These are phyloP conservation scores for Erythrophleum ivorense DNA, from an alignment of 331 rosid genomes.

Conservation along the genomic window DNA sequence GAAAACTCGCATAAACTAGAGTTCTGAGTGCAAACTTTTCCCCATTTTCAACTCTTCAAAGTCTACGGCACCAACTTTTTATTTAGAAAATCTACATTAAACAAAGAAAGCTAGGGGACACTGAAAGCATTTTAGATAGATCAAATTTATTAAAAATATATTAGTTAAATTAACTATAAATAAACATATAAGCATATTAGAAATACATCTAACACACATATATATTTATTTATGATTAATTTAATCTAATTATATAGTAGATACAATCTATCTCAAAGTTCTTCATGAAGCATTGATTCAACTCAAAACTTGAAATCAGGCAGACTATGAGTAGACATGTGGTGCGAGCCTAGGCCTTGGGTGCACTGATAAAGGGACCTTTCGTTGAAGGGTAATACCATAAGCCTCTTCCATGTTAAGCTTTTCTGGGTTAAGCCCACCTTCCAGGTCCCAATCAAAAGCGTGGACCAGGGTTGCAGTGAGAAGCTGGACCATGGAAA, in stretches of 20 bases:
- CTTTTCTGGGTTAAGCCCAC: slow-evolving; percentile 49
- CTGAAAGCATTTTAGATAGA: neutral
- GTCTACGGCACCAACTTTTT: neutral
- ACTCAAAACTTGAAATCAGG: neutral
- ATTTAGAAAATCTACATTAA: neutral
- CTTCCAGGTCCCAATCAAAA: slow-evolving; percentile 57
- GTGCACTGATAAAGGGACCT: slow-evolving; percentile 51
- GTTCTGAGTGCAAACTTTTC: too few relatives aligned
- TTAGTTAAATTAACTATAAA: too few relatives aligned
- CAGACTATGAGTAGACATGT: slow-evolving; percentile 20
- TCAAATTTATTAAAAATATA: too few relatives aligned
- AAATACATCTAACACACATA: too few relatives aligned
- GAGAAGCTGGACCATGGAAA: slow-evolving; percentile 36
- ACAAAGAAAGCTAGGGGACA: slow-evolving; percentile 37
- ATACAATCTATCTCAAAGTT: too few relatives aligned
- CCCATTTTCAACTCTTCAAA: too few relatives aligned
- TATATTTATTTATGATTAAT: too few relatives aligned
- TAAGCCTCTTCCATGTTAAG: slow-evolving; percentile 77
- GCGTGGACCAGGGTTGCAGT: slow-evolving; percentile 68
- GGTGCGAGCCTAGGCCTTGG: slow-evolving; percentile 58
- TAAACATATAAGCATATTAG: too few relatives aligned
- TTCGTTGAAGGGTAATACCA: slow-evolving; percentile 75
- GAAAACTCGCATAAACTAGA: too few relatives aligned
- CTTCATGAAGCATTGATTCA: too few relatives aligned
- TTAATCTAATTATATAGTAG: too few relatives aligned